Percentiles rank a stretch among this genome's conserved stretches.
These are phyloP conservation scores for Glonium stellatum DNA, from an alignment of 495 filamentous ascomycete genomes.

Conservation along the genomic window DNA sequence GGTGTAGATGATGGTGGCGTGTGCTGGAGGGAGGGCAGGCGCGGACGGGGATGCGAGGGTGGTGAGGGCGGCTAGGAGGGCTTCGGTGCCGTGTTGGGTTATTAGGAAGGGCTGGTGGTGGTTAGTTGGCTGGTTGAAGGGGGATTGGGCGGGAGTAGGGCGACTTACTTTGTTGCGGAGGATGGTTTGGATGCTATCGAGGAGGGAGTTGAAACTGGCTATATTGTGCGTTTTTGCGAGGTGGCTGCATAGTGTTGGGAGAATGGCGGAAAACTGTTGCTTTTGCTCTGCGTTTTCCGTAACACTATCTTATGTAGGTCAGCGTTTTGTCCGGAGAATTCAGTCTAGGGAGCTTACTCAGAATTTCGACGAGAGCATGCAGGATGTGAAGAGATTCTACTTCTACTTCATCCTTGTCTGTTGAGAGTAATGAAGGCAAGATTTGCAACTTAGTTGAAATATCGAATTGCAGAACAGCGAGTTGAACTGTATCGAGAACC, in stretches of 20 bases:
- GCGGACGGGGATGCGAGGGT: conserved; percentile 10
- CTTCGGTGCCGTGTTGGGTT: conserved; percentile 20
- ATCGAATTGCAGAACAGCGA: conserved; percentile 2
- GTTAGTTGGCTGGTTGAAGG: background rate
- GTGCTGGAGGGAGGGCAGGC: conserved; percentile 32
- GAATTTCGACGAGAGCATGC: conserved; percentile 4
- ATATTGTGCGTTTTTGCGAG: conserved; percentile 1
- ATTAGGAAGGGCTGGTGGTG: conserved; percentile 1
- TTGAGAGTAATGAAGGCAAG: background rate
- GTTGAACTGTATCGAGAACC: conserved; percentile 2
- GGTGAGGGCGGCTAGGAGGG: conserved; percentile 11
- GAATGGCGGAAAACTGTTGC: conserved; percentile 13
- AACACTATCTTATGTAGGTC: background rate
- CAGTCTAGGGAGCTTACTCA: background rate
- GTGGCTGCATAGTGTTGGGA: conserved; percentile 7
- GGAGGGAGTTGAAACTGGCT: conserved; percentile 11
- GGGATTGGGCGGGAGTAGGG: background rate
- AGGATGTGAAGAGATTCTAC: conserved; percentile 4
- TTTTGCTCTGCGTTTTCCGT: conserved; percentile 13
- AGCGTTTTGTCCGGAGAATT: background rate
- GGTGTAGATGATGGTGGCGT: conserved; percentile 50
- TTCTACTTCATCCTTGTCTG: background rate
- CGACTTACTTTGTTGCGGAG: conserved; percentile 13
- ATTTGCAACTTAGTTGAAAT: conserved; percentile 8
- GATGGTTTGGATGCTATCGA: conserved; percentile 21